Conservation (phyloP, 208 protist genomes). For the Leishmania gerbilli region DNA sequence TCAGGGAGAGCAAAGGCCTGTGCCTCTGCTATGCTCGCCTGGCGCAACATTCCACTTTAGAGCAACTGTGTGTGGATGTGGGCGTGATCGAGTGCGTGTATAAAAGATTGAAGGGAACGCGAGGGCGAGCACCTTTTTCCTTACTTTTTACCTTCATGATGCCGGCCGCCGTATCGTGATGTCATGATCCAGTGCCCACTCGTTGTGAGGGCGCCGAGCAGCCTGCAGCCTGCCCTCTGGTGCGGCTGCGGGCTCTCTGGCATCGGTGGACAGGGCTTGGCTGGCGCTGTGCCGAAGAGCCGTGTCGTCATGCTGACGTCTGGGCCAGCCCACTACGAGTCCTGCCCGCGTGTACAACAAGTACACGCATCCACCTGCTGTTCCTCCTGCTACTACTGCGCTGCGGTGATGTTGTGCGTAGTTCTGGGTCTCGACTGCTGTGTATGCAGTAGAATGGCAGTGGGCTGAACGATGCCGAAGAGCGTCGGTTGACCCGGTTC, state of each 20-base stretch:
- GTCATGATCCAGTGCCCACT: not conserved
- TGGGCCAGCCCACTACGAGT: not conserved
- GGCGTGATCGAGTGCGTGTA: not conserved
- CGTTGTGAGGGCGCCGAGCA: not conserved
- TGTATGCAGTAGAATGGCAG: not conserved
- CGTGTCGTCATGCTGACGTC: not conserved
- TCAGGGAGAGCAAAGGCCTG: not conserved
- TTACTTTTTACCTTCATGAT: not conserved
- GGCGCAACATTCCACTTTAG: not conserved
- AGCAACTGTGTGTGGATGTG: not conserved
- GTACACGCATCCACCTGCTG: not conserved
- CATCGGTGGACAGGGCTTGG: not conserved
- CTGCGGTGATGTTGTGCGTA: not conserved
- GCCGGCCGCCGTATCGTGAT: not conserved
- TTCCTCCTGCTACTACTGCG: not conserved
- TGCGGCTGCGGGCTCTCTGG: not conserved
- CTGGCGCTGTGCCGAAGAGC: too few species aligned
- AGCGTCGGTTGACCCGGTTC: not conserved
- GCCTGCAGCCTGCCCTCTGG: not conserved
- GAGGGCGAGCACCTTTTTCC: not conserved
- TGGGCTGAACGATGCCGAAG: not conserved
- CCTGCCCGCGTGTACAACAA: not conserved
- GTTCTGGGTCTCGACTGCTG: not conserved
- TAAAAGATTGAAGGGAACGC: not conserved
- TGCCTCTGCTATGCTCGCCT: not conserved